phyloP scores from a whole-genome alignment of 768 basidiomycete species.

The Tephrocybe rancida region DNA sequence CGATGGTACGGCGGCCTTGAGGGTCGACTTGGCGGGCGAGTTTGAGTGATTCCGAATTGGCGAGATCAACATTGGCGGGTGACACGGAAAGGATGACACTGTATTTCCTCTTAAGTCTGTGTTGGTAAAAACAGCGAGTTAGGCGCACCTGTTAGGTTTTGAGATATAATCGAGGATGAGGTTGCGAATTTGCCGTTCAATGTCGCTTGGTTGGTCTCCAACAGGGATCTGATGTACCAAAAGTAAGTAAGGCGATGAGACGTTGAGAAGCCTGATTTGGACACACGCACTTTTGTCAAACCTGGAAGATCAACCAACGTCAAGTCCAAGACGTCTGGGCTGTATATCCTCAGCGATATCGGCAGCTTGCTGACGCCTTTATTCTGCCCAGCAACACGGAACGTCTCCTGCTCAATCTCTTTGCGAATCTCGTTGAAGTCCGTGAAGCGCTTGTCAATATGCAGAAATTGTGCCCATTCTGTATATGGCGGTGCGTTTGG shows the following conservation, averaged over 20 bases:
- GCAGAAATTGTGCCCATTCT: slow-evolving; percentile 98
- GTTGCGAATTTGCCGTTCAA: slow-evolving; percentile 93
- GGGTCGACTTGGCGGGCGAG: slow-evolving; percentile 95
- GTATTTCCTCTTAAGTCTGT: too few species aligned
- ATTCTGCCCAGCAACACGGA: slow-evolving; percentile 96
- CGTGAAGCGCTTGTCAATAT: slow-evolving; percentile 95
- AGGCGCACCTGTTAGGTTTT: slow-evolving; percentile 87
- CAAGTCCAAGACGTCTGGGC: slow-evolving; percentile 92
- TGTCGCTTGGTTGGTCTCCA: slow-evolving; percentile 97
- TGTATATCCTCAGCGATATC: slow-evolving; percentile 94
- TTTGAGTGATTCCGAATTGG: slow-evolving; percentile 97
- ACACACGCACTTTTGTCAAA: slow-evolving; percentile 78
- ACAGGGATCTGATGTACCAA: slow-evolving; percentile 75
- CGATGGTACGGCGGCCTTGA: slow-evolving; percentile 94
- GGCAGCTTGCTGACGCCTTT: slow-evolving; percentile 97
- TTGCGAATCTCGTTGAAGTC: slow-evolving; percentile 93
- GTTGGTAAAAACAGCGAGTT: background rate
- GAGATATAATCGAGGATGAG: slow-evolving; percentile 96
- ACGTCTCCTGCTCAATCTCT: slow-evolving; percentile 98
- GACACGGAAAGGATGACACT: slow-evolving; percentile 98
- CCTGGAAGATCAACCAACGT: slow-evolving; percentile 97
- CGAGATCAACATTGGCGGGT: slow-evolving; percentile 96
- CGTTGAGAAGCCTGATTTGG: background rate
- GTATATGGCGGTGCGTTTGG: slow-evolving; percentile 50
- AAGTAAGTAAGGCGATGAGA: background rate